phyloP scores from a whole-genome alignment of 1,284 basidiomycete species.

The Neolentinus lepideus region DNA sequence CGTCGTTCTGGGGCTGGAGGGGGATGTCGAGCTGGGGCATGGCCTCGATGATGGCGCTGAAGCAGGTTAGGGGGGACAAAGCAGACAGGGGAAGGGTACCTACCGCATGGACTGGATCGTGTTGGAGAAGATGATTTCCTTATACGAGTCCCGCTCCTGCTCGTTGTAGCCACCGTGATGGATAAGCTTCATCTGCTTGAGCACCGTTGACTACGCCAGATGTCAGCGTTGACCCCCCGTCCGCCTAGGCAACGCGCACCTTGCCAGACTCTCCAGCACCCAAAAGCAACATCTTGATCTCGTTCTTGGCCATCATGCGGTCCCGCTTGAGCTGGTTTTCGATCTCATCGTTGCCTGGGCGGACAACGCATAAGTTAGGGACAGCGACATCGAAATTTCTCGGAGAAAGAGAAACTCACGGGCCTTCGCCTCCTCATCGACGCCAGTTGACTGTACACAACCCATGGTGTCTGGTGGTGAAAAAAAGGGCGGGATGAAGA shows the following conservation, averaged over 20 bases:
- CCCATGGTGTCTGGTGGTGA: slow-evolving; percentile 42
- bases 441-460: slow-evolving; percentile 63
- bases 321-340: slow-evolving; percentile 94
- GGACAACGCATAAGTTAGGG: slow-evolving; percentile 1
- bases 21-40: slow-evolving; percentile 71
- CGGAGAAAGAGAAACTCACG: slow-evolving; percentile 43
- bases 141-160: slow-evolving; percentile 91
- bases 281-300: slow-evolving; percentile 89
- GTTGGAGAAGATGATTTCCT: slow-evolving; percentile 96
- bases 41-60: slow-evolving; percentile 85
- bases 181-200: slow-evolving; percentile 97
- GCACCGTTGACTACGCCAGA: slow-evolving; percentile 68
- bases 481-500: slow-evolving; percentile 10
- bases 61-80: slow-evolving; percentile 2
- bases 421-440: slow-evolving; percentile 77
- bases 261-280: slow-evolving; percentile 94
- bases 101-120: slow-evolving; percentile 95
- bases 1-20: slow-evolving; percentile 64
- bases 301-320: slow-evolving; percentile 87
- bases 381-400: too few species aligned
- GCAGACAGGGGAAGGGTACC: slow-evolving; percentile 17
- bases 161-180: slow-evolving; percentile 89
- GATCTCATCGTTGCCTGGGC: slow-evolving; percentile 86
- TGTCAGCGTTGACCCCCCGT: slow-evolving; percentile 1
- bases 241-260: slow-evolving; percentile 32